phyloP scores from a whole-genome alignment of 2,329 filamentous ascomycete species.

The Fusarium sp. region DNA sequence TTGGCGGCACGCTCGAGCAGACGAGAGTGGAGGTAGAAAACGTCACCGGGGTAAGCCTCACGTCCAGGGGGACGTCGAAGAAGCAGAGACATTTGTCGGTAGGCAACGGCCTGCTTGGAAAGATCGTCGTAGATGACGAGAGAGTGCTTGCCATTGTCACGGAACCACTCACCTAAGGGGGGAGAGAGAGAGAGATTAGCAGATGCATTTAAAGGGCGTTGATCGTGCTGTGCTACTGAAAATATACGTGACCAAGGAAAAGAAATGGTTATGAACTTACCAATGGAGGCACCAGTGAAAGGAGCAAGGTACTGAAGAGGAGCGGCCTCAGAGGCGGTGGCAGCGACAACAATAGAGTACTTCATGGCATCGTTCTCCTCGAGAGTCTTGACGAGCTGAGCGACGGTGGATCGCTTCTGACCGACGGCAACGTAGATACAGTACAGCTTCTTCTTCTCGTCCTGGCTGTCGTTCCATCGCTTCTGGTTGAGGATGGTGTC shows the following conservation, averaged over 20 bases:
- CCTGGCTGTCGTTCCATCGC: constrained; percentile 89
- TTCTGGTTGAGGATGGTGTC: constrained; percentile 99
- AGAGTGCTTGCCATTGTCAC: constrained; percentile 88
- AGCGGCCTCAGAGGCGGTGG: constrained; percentile 96
- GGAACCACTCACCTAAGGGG: constrained; percentile 74
- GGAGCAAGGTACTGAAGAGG: constrained; percentile 94
- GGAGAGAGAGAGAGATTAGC: not conserved
- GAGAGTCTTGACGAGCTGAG: constrained; percentile 99
- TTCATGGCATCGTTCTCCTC: constrained; percentile 99
- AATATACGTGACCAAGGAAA: rapidly evolving
- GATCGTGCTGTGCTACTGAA: too few relatives aligned
- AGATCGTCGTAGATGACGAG: constrained; percentile 95
- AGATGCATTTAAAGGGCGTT: not conserved
- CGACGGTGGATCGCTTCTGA: constrained; percentile 99
- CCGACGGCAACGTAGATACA: constrained; percentile 99
- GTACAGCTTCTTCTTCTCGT: constrained; percentile 99
- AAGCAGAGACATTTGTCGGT: constrained; percentile 98
- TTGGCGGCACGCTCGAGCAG: constrained; percentile 99
- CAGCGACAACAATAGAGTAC: constrained; percentile 93
- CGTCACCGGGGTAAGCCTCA: constrained; percentile 99
- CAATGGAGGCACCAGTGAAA: constrained; percentile 77
- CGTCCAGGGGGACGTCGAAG: constrained; percentile 97
- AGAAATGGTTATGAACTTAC: constrained; percentile 3
- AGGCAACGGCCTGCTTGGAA: constrained; percentile 97
- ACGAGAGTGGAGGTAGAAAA: constrained; percentile 99